phyloP scores from a whole-genome alignment of 2,329 filamentous ascomycete species.

The Calonectria ilicicola region DNA sequence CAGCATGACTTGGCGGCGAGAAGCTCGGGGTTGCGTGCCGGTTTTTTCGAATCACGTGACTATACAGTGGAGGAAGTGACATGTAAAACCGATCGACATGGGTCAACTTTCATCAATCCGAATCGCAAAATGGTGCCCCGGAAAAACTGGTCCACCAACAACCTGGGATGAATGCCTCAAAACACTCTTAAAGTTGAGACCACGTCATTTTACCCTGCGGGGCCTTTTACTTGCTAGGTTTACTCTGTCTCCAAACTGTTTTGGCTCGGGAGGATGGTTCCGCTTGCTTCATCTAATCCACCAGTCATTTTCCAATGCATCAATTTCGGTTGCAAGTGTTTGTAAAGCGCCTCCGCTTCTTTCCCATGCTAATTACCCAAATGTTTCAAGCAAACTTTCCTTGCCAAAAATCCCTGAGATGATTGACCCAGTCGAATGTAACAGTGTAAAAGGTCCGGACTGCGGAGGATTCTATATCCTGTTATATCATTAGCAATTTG shows the following conservation, averaged over 20 bases:
- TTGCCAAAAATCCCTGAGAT: background rate
- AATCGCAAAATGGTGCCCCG: background rate
- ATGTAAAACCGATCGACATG: background rate
- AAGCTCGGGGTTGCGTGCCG: slow-evolving; percentile 31
- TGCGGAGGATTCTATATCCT: background rate
- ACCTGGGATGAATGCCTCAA: background rate
- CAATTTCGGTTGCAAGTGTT: background rate
- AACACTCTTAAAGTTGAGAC: background rate
- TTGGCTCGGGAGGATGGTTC: background rate
- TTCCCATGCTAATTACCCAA: background rate
- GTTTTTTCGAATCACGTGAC: slow-evolving; percentile 29
- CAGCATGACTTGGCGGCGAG: slow-evolving; percentile 32
- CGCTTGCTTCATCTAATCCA: background rate
- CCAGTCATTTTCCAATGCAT: background rate
- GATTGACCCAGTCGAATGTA: background rate
- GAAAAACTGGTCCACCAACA: slow-evolving; percentile 8
- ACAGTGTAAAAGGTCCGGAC: background rate
- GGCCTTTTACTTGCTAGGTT: background rate
- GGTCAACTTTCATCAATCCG: background rate
- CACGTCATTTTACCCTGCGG: background rate
- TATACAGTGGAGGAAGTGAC: background rate
- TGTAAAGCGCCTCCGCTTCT: background rate
- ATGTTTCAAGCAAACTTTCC: background rate
- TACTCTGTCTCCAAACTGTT: background rate
- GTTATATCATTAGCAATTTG: background rate